Evolutionary conservation across 108 stramenopile species (phyloP).

Genomic region (Asterionellopsis glacialis): DNA sequence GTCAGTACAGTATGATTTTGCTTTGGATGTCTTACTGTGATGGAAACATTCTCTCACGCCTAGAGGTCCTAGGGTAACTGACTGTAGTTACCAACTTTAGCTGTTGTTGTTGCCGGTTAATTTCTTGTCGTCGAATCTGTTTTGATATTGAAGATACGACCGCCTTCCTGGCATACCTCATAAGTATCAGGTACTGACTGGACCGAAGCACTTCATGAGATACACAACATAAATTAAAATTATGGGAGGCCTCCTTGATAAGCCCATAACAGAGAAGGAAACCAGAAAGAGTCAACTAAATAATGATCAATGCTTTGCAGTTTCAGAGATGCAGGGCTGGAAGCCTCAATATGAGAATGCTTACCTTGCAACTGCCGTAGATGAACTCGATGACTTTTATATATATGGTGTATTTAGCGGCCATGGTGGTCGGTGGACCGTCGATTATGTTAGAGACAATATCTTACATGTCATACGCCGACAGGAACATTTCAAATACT

Average conservation of each 20-base stretch:
- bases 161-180: too few species aligned
- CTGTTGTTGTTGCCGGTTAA: too few species aligned
- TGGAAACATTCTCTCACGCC: too few species aligned
- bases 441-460: conserved; percentile 26
- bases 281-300: conserved; percentile 28
- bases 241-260: conserved; percentile 25
- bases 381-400: conserved; percentile 25
- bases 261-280: conserved; percentile 27
- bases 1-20: too few species aligned
- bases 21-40: too few species aligned
- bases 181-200: too few species aligned
- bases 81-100: too few species aligned
- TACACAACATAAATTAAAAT: background rate
- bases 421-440: conserved; percentile 49
- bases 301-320: conserved; percentile 28
- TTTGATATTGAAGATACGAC: too few species aligned
- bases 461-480: conserved; percentile 21
- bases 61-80: too few species aligned
- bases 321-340: conserved; percentile 57
- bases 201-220: too few species aligned
- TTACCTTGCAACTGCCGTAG: conserved; percentile 11
- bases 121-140: too few species aligned
- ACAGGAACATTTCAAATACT: conserved; percentile 28
- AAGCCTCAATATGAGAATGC: conserved; percentile 50
- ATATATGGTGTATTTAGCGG: conserved; percentile 56